Conservation (phyloP, 1,284 basidiomycete genomes). For the Pulchroboletus neoregius region DNA sequence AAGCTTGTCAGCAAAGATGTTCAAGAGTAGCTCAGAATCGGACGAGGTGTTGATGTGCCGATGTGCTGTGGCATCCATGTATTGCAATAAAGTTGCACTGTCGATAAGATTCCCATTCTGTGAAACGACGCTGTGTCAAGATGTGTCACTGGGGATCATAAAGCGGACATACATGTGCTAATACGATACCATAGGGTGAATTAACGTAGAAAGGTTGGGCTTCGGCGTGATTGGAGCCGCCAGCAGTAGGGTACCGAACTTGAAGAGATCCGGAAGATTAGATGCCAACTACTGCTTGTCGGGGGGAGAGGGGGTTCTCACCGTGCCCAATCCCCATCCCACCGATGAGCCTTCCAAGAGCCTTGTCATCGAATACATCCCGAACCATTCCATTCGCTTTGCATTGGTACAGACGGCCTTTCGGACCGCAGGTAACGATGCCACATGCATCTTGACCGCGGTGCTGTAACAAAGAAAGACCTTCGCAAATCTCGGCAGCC, state of each 20-base stretch:
- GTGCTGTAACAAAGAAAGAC: slow-evolving; percentile 88
- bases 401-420: slow-evolving; percentile 96
- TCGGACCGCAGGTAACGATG: slow-evolving; percentile 93
- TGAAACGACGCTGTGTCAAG: slow-evolving; percentile 5
- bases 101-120: slow-evolving; percentile 99
- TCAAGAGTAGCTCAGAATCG: slow-evolving; percentile 95
- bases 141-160: not conserved
- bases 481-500: slow-evolving; percentile 86
- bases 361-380: slow-evolving; percentile 88
- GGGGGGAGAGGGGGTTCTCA: slow-evolving; percentile 32
- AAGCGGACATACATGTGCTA: slow-evolving; percentile 78
- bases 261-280: slow-evolving; percentile 11
- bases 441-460: slow-evolving; percentile 98
- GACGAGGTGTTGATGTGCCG: slow-evolving; percentile 99
- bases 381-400: slow-evolving; percentile 99
- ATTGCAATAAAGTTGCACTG: slow-evolving; percentile 79
- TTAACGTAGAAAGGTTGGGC: slow-evolving; percentile 99
- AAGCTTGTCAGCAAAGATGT: slow-evolving; percentile 96
- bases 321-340: slow-evolving; percentile 99
- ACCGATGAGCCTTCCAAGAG: slow-evolving; percentile 78
- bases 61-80: slow-evolving; percentile 95
- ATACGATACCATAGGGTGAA: slow-evolving; percentile 97
- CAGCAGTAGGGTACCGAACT: slow-evolving; percentile 98
- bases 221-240: slow-evolving; percentile 96
- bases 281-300: not conserved